Conservation (phyloP, 257 asterid species). For the Primulina eburnea region DNA sequence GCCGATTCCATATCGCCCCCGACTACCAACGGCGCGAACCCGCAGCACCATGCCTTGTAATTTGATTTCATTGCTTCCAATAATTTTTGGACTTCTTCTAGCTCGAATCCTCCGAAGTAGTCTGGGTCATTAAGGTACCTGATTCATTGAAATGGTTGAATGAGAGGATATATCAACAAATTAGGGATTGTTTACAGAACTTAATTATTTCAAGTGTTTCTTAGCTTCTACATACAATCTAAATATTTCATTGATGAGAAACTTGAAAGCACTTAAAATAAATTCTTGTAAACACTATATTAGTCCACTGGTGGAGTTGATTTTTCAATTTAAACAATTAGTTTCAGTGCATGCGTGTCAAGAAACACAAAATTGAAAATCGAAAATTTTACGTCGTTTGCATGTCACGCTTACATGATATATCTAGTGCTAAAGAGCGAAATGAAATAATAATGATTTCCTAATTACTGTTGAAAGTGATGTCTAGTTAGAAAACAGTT, state of each 20-base stretch:
- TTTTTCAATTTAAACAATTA: background rate
- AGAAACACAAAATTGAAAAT: background rate
- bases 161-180: background rate
- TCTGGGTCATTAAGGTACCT: conserved; percentile 42
- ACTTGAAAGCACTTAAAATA: no score
- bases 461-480: background rate
- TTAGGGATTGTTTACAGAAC: no score
- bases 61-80: conserved; percentile 50
- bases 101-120: conserved; percentile 48
- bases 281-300: background rate
- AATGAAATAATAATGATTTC: background rate
- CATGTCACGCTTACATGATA: background rate
- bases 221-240: no score
- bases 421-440: background rate
- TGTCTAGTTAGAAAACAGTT: no score
- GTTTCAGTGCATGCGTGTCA: background rate
- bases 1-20: conserved; percentile 76
- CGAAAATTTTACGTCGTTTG: background rate
- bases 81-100: conserved; percentile 39
- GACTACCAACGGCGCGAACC: conserved; percentile 69
- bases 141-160: background rate
- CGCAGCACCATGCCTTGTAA: conserved; percentile 64
- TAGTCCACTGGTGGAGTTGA: background rate
- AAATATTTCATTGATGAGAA: no score
- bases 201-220: no score